Conservation (phyloP, 768 basidiomycete genomes). For the Scleroderma citrinum region DNA sequence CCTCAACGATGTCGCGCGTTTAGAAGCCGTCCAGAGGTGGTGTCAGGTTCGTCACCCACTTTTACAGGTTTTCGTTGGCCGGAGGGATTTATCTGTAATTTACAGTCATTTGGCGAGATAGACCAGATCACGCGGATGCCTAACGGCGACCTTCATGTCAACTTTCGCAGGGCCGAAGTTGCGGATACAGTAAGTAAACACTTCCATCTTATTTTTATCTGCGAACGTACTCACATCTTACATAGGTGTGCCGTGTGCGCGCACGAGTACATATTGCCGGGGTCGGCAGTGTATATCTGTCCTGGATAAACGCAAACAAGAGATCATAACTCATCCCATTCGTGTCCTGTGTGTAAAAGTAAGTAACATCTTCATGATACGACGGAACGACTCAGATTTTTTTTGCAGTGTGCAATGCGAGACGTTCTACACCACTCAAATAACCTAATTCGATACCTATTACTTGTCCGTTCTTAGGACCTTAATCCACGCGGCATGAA, state of each 20-base stretch:
- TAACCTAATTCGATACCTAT: slow-evolving; percentile 18
- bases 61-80: neutral
- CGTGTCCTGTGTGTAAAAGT: slow-evolving; percentile 21
- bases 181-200: slow-evolving; percentile 62
- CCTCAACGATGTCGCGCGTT: slow-evolving; percentile 51
- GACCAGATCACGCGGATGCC: slow-evolving; percentile 67
- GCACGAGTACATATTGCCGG: slow-evolving; percentile 69
- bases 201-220: neutral
- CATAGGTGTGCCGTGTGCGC: slow-evolving; percentile 73
- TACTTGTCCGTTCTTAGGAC: slow-evolving; percentile 18
- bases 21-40: slow-evolving; percentile 68
- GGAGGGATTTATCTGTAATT: slow-evolving; percentile 8
- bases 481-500: slow-evolving; percentile 22
- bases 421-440: slow-evolving; percentile 17
- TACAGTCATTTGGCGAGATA: slow-evolving; percentile 69
- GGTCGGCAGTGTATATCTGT: slow-evolving; percentile 73
- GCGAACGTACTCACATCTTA: slow-evolving; percentile 3
- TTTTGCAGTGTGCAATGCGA: slow-evolving; percentile 25
- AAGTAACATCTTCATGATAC: neutral
- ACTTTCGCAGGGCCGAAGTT: slow-evolving; percentile 69
- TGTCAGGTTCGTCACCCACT: slow-evolving; percentile 51
- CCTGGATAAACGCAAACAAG: slow-evolving; percentile 60
- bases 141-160: slow-evolving; percentile 73
- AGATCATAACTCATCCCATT: slow-evolving; percentile 20
- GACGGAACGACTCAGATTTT: slow-evolving; percentile 4